A percentile compares a stretch with the other conserved stretches of the same genome.
phyloP scores from a whole-genome alignment of 2,329 filamentous ascomycete genomes.

The Cercospora beticola region DNA sequence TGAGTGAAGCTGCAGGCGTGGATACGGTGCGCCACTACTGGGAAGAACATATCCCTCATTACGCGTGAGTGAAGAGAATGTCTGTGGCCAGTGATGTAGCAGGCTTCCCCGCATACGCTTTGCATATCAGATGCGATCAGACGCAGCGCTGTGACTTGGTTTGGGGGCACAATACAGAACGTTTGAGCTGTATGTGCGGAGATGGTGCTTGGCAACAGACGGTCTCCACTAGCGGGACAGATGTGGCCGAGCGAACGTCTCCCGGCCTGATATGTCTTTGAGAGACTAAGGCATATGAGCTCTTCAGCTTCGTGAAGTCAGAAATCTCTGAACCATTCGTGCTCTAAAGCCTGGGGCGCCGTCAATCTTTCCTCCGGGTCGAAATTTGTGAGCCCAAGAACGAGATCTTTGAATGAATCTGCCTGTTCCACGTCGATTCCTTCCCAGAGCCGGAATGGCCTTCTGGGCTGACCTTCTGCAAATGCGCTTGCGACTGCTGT shows the following conservation, averaged over 20 bases:
- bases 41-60: not conserved
- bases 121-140: not conserved
- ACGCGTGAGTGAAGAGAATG: not conserved
- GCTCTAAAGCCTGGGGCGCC: not conserved
- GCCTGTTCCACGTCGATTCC: slow-evolving; percentile 1
- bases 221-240: not conserved
- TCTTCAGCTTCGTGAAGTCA: not conserved
- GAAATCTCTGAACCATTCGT: not conserved
- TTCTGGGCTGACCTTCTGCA: slow-evolving; percentile 44
- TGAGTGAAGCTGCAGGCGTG: not conserved
- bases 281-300: not conserved
- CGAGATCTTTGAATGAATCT: slow-evolving; percentile 10
- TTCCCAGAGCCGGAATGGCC: slow-evolving; percentile 36
- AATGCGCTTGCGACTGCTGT: slow-evolving; percentile 42
- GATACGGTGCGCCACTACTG: not conserved
- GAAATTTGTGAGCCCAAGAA: slow-evolving; percentile 7
- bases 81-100: not conserved
- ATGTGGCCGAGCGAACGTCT: not conserved
- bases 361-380: slow-evolving; percentile 1
- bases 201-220: not conserved
- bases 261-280: not conserved
- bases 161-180: not conserved
- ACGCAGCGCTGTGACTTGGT: not conserved
- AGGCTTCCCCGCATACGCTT: not conserved
- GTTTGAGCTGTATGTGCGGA: not conserved